Percentiles rank a stretch among this genome's conserved stretches.
These are phyloP conservation scores for Pseudodiploospora longispora DNA, from an alignment of 2,329 filamentous ascomycete genomes.

Conservation along the genomic window DNA sequence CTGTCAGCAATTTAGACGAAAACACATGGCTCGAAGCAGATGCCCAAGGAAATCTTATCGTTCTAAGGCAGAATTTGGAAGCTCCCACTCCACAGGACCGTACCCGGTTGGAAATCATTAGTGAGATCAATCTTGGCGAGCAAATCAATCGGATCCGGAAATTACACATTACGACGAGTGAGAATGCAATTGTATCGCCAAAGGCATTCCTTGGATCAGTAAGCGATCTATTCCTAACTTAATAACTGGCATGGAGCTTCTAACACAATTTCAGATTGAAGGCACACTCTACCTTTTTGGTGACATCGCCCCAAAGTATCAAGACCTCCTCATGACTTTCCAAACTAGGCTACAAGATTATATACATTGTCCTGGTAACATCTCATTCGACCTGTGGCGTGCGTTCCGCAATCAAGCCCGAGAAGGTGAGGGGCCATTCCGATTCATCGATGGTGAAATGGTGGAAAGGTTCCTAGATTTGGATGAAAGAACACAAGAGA, in stretches of 20 bases:
- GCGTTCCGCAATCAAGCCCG: conserved; percentile 68
- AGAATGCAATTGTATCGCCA: conserved; percentile 64
- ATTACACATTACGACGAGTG: conserved; percentile 57
- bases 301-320: conserved; percentile 61
- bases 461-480: conserved; percentile 77
- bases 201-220: conserved; percentile 85
- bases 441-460: conserved; percentile 89
- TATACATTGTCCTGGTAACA: conserved; percentile 61
- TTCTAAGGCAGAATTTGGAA: conserved; percentile 64
- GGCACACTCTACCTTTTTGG: conserved; percentile 88
- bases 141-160: conserved; percentile 84
- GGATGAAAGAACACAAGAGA: conserved; percentile 47
- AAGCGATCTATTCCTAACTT: conserved; percentile 27
- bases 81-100: conserved; percentile 70
- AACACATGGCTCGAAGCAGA: conserved; percentile 78
- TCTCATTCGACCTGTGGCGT: conserved; percentile 73
- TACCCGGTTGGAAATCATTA: conserved; percentile 60
- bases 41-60: conserved; percentile 76
- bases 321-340: conserved; percentile 75
- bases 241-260: conserved; percentile 14
- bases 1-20: conserved; percentile 62
- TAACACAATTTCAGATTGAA: conserved; percentile 54
- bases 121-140: conserved; percentile 81
- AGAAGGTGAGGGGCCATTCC: conserved; percentile 68
- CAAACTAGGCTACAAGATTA: conserved; percentile 62